Evolutionary conservation across 495 filamentous ascomycete species (phyloP).

Genomic region (Tuber indicum): DNA sequence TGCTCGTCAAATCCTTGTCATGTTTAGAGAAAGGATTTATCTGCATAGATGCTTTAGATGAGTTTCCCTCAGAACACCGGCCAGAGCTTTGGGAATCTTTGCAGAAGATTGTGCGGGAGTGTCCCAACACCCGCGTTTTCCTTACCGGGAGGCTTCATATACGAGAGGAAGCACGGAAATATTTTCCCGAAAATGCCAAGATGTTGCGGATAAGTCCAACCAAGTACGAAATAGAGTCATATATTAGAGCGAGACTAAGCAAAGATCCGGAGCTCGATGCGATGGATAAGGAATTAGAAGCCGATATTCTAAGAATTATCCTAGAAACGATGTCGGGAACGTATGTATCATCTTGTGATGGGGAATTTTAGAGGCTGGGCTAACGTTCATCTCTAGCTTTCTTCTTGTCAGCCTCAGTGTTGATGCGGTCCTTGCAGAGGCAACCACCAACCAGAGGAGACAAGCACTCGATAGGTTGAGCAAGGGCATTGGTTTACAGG

Average conservation of each 20-base stretch:
- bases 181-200: background rate
- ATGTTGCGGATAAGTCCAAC: background rate
- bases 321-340: no score
- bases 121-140: background rate
- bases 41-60: background rate
- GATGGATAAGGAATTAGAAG: background rate
- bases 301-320: background rate
- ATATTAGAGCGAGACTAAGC: background rate
- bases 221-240: background rate
- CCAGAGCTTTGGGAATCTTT: background rate
- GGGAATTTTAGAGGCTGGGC: background rate
- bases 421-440: background rate
- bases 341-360: background rate
- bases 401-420: no score
- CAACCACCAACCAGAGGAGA: background rate
- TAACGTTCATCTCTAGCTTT: background rate
- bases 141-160: background rate
- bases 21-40: background rate
- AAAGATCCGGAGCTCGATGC: background rate
- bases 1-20: background rate
- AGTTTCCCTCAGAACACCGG: background rate
- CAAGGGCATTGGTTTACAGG: background rate
- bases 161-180: background rate
- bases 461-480: background rate
- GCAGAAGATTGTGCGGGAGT: background rate